Percentiles rank a stretch among this genome's conserved stretches.
Evolutionary conservation across 805 yeast species (phyloP).

Genomic region (Ogataea nitratoaversa): DNA sequence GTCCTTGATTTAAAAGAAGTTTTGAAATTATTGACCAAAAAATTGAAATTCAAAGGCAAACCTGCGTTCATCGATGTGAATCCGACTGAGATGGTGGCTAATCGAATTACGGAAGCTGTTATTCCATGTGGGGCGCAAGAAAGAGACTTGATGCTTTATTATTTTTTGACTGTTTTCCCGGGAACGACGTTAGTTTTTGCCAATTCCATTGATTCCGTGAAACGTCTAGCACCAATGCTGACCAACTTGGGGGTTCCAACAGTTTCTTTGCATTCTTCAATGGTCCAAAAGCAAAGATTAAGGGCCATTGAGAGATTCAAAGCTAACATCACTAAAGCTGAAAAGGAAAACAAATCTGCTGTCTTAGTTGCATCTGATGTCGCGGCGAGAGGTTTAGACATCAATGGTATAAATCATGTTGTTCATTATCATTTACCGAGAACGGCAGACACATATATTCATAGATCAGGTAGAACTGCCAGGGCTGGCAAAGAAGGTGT

Average conservation of each 20-base stretch:
- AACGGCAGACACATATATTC: slow-evolving; percentile 90
- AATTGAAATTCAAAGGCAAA: slow-evolving; percentile 62
- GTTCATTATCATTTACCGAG: slow-evolving; percentile 95
- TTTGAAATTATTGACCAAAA: slow-evolving; percentile 57
- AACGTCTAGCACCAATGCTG: slow-evolving; percentile 73
- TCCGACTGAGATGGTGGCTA: slow-evolving; percentile 76
- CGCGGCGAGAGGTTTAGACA: slow-evolving; percentile 97
- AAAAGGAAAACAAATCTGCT: slow-evolving; percentile 44
- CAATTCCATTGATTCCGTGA: slow-evolving; percentile 92
- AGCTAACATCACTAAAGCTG: slow-evolving; percentile 34
- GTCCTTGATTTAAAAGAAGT: slow-evolving; percentile 50
- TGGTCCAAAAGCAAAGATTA: slow-evolving; percentile 92
- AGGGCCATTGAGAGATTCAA: slow-evolving; percentile 79
- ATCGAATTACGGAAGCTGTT: slow-evolving; percentile 74
- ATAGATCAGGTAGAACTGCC: slow-evolving; percentile 98
- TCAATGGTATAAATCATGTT: slow-evolving; percentile 86
- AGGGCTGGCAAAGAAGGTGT: slow-evolving; percentile 94
- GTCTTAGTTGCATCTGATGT: slow-evolving; percentile 93
- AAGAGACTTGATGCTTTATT: slow-evolving; percentile 85
- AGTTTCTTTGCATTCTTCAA: slow-evolving; percentile 83
- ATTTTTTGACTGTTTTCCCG: slow-evolving; percentile 79
- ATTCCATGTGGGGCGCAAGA: slow-evolving; percentile 89
- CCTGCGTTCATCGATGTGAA: slow-evolving; percentile 81
- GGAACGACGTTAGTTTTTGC: slow-evolving; percentile 90
- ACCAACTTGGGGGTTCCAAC: slow-evolving; percentile 63